These are phyloP conservation scores for Cladosporium sp. DNA, from an alignment of 2,329 filamentous ascomycete genomes.

Conservation along the genomic window DNA sequence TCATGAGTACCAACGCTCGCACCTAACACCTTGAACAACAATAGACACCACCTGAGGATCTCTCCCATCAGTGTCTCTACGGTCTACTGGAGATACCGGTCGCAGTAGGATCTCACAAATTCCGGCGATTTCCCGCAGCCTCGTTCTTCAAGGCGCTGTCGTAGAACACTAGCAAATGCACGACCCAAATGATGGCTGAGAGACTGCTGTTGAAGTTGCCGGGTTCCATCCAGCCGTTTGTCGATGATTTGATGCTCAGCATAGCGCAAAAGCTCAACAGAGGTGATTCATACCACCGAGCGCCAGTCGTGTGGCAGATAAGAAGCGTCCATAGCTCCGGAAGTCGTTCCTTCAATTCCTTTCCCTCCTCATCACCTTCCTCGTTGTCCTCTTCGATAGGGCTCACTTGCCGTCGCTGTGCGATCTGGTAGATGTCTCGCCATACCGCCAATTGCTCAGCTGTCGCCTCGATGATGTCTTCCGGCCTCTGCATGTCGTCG, in stretches of 20 bases:
- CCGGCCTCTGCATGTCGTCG: background rate
- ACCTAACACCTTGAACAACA: slow-evolving; percentile 8
- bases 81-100: slow-evolving; percentile 6
- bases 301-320: slow-evolving; percentile 8
- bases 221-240: slow-evolving; percentile 11
- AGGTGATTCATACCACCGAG: slow-evolving; percentile 10
- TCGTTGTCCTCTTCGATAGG: background rate
- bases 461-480: background rate
- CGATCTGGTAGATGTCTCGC: background rate
- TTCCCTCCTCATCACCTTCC: background rate
- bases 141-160: slow-evolving; percentile 5
- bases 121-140: slow-evolving; percentile 6
- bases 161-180: slow-evolving; percentile 14
- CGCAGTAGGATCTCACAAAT: slow-evolving; percentile 7
- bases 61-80: slow-evolving; percentile 12
- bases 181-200: slow-evolving; percentile 12
- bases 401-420: background rate
- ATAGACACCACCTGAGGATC: slow-evolving; percentile 13
- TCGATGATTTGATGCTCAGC: slow-evolving; percentile 13
- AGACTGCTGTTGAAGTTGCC: slow-evolving; percentile 14
- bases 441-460: background rate
- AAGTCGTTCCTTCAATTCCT: background rate
- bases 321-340: slow-evolving; percentile 8
- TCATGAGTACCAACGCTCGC: slow-evolving; percentile 8
- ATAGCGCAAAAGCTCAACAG: slow-evolving; percentile 15